Evolutionary conservation across 2,329 filamentous ascomycete genomes (phyloP).

Genomic region (Exophiala phaeomuriformis): DNA sequence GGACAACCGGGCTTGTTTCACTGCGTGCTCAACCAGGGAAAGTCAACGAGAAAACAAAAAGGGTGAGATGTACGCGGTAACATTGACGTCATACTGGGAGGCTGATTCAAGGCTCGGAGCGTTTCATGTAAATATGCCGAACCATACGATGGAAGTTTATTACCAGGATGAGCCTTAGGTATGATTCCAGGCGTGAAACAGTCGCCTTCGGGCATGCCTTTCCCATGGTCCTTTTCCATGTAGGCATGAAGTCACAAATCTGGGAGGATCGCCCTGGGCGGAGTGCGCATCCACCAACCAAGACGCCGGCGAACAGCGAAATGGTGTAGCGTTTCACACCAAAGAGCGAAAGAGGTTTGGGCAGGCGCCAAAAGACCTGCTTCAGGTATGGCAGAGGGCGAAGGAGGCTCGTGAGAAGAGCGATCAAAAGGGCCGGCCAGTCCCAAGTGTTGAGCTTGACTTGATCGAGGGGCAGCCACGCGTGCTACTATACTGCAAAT

Average conservation of each 20-base stretch:
- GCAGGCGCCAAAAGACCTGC: background rate
- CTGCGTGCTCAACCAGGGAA: background rate
- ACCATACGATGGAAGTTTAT: background rate
- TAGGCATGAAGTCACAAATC: background rate
- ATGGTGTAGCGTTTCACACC: background rate
- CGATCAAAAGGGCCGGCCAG: background rate
- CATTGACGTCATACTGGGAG: background rate
- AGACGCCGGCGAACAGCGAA: background rate
- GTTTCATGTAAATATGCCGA: background rate
- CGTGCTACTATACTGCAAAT: too few species aligned
- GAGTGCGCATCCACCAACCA: background rate
- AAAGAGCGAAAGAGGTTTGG: background rate
- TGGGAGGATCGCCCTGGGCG: background rate
- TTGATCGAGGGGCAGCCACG: too few species aligned
- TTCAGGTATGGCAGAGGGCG: background rate
- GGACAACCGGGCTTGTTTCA: background rate
- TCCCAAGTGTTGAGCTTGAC: background rate
- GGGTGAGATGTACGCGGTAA: background rate
- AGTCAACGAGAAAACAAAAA: background rate
- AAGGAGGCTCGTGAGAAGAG: background rate
- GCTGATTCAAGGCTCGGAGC: background rate
- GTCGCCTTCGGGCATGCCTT: too few species aligned
- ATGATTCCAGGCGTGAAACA: too few species aligned
- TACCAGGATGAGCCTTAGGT: too few species aligned
- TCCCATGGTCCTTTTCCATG: too few species aligned